Evolutionary conservation across 1,284 basidiomycete species (phyloP).

Genomic region (Taiwanofungus camphoratus): DNA sequence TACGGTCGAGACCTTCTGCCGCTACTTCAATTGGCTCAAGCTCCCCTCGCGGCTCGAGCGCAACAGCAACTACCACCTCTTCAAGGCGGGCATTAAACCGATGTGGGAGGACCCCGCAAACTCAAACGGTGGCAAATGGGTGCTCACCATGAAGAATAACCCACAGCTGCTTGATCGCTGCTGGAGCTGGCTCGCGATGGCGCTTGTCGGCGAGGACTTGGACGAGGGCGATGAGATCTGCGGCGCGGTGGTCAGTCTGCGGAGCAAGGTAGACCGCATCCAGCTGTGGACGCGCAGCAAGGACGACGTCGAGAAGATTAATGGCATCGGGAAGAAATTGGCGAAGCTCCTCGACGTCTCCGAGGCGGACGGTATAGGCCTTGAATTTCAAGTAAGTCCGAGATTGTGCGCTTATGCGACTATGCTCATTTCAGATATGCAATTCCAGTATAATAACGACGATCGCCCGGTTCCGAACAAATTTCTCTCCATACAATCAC

Average conservation of each 20-base stretch:
- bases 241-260: slow-evolving; percentile 84
- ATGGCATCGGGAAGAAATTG: slow-evolving; percentile 77
- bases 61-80: slow-evolving; percentile 91
- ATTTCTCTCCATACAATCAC: slow-evolving; percentile 71
- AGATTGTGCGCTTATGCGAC: slow-evolving; percentile 4
- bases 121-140: slow-evolving; percentile 90
- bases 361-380: slow-evolving; percentile 71
- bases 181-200: slow-evolving; percentile 91
- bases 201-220: slow-evolving; percentile 84
- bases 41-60: slow-evolving; percentile 83
- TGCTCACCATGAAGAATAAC: slow-evolving; percentile 85
- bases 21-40: slow-evolving; percentile 94
- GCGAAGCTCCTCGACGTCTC: slow-evolving; percentile 78
- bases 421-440: slow-evolving; percentile 2
- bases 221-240: slow-evolving; percentile 86
- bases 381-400: slow-evolving; percentile 76
- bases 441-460: slow-evolving; percentile 70
- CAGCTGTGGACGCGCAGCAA: slow-evolving; percentile 85
- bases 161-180: slow-evolving; percentile 76
- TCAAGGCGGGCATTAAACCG: slow-evolving; percentile 87
- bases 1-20: slow-evolving; percentile 87
- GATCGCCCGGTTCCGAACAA: slow-evolving; percentile 74
- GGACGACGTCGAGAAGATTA: slow-evolving; percentile 79
- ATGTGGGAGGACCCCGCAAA: slow-evolving; percentile 98
- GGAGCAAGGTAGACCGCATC: slow-evolving; percentile 85